Percentiles rank a stretch among this genome's conserved stretches.
Conservation (phyloP, 768 basidiomycete species). For the Clavulina sp. region DNA sequence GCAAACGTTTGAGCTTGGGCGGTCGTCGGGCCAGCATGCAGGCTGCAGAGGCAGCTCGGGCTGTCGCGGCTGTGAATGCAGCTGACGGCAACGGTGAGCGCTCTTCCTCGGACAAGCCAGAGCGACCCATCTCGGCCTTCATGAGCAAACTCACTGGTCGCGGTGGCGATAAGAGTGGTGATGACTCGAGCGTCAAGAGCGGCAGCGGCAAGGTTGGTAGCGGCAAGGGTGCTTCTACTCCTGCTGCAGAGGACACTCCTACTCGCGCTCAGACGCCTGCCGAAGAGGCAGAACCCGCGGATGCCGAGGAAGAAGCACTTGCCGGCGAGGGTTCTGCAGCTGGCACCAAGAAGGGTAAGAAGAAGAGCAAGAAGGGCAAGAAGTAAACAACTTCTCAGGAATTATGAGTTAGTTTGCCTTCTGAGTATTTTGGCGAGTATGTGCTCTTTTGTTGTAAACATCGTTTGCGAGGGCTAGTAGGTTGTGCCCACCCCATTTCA, state of each 20-base stretch:
- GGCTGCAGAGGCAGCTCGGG: neutral
- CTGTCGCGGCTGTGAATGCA: neutral
- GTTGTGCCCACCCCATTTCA: no score
- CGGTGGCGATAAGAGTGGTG: neutral
- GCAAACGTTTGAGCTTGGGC: slow-evolving; percentile 50
- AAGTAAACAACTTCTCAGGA: neutral
- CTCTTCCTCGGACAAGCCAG: no score
- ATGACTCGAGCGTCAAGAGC: neutral
- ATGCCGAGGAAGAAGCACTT: neutral
- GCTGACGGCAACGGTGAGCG: no score
- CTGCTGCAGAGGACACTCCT: no score
- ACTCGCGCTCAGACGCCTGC: no score
- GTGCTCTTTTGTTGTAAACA: no score
- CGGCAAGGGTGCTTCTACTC: neutral
- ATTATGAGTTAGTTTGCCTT: no score
- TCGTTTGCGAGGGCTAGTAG: no score
- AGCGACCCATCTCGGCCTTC: no score
- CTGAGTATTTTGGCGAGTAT: no score
- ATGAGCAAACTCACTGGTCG: no score
- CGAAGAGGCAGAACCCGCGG: no score
- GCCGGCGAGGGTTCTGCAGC: neutral
- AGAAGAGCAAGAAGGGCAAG: neutral
- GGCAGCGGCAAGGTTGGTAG: neutral
- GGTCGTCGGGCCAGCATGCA: slow-evolving; percentile 9
- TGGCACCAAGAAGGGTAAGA: neutral